phyloP scores from a whole-genome alignment of 192 early-diverging fungal genomes.

The Backusella mclennaniae region DNA sequence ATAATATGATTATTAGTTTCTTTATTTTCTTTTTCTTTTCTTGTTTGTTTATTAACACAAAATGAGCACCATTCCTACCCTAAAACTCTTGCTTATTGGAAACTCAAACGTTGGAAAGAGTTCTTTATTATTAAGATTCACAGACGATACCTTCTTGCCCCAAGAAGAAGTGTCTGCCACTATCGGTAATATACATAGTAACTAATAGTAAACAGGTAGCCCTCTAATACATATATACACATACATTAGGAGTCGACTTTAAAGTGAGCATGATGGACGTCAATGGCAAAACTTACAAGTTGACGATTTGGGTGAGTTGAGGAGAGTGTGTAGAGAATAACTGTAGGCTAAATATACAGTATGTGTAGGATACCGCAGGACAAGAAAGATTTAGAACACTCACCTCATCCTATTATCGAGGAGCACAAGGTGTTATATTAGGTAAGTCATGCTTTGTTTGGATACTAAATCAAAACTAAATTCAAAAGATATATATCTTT shows the following conservation, averaged over 20 bases:
- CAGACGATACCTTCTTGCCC: constrained; percentile 89
- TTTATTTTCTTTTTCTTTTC: neutral
- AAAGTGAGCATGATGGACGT: constrained; percentile 90
- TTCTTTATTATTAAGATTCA: constrained; percentile 89
- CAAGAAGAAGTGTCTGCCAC: constrained; percentile 91
- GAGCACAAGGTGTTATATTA: constrained; percentile 96
- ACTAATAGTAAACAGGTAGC: too few species aligned
- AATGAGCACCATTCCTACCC: constrained; percentile 54
- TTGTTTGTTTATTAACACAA: neutral
- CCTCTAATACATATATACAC: too few species aligned
- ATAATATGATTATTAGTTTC: neutral
- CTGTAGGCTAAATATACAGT: too few species aligned
- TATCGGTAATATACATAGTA: constrained; percentile 50
- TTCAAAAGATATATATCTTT: constrained; percentile 24
- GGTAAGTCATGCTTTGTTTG: constrained; percentile 46
- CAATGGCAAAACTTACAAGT: constrained; percentile 87
- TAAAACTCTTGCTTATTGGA: constrained; percentile 94
- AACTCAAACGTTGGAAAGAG: constrained; percentile 96
- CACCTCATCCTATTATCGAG: constrained; percentile 98
- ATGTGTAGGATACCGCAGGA: constrained; percentile 83
- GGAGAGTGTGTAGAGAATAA: too few species aligned
- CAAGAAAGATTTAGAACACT: constrained; percentile 98
- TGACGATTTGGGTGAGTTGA: constrained; percentile 86
- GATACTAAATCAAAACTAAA: neutral
- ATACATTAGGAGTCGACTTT: constrained; percentile 83